Evolutionary conservation across 331 rosid genomes (phyloP), one percentile per base, ranked within the genome.

Genomic region (Malus hybrid): DNA sequence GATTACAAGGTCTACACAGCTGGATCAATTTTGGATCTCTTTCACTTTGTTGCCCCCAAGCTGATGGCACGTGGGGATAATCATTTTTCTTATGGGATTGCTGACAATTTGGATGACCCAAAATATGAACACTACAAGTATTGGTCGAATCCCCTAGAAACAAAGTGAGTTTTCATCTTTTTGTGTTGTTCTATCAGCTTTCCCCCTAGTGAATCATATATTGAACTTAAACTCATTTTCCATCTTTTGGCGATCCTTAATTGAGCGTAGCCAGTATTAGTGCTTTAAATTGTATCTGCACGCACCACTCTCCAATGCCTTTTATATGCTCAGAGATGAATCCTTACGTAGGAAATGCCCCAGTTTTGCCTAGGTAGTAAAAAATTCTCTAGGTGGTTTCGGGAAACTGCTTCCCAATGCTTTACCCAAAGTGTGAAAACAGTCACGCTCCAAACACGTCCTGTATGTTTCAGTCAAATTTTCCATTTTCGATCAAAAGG

Each of bases 61-160:
- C 79, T 90, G 85, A 92, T 92, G 97, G 83, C 86, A 11, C 96
- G 97, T 10, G 96, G 97, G 36, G 85, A 81, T 69, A 93, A 84
- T 77, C 97, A 92, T 86, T 90, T 88, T 82, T 92, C 97, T 3
- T 80, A 85, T 72, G 97, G 92, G 55, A 87, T 92, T 79, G 97
- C 97, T 3, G 91, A 90, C 82, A 72, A 92, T 82, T 77, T 92
- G 85, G 93, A 90, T 69, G 93, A 92, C 76, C 82, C 86, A 7
- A 87, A 86, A 81, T 90, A 92, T 77, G 72, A 82, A 24, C 96
- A 92, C 75, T 87, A 90, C 87, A 92, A 83, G 73, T 89, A 90
- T 78, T 94, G 99, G 99, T 94, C 97, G 29, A 94, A 90, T 77
- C 99, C 97, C n/a, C 68, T 94, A 87, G 99, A 94, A 86, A 85